phyloP scores from a whole-genome alignment of 2,329 filamentous ascomycete species.

The Leptoxyphium fumago region DNA sequence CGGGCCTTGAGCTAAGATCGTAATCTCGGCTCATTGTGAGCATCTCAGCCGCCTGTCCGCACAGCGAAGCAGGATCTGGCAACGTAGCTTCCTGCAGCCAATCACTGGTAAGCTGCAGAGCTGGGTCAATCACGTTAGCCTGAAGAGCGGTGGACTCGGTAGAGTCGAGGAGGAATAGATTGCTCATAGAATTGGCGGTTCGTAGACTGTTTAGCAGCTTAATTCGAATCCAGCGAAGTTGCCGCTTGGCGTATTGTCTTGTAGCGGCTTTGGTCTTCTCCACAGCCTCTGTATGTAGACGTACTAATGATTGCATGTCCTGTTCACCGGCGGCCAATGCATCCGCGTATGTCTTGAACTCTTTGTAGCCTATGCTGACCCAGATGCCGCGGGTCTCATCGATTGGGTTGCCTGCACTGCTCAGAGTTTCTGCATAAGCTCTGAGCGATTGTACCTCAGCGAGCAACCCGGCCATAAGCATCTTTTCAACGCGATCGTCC shows the following conservation, averaged over 20 bases:
- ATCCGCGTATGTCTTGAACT: conserved; percentile 59
- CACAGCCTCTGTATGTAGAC: conserved; percentile 44
- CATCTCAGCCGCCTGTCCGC: conserved; percentile 39
- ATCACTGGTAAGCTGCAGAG: conserved; percentile 42
- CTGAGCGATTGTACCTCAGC: conserved; percentile 44
- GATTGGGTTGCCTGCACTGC: conserved; percentile 36
- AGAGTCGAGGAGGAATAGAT: conserved; percentile 68
- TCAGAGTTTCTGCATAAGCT: conserved; percentile 30
- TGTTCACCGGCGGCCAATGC: conserved; percentile 17
- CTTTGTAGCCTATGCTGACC: conserved; percentile 93
- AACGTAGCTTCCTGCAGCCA: conserved; percentile 48
- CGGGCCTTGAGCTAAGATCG: conserved; percentile 26
- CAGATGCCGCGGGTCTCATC: conserved; percentile 78
- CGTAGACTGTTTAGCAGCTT: conserved; percentile 54
- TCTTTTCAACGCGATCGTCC: conserved; percentile 65
- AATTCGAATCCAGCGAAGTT: conserved; percentile 73
- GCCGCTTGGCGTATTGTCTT: conserved; percentile 72
- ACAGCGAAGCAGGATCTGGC: conserved; percentile 40
- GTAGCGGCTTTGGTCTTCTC: conserved; percentile 72
- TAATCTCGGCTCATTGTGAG: conserved; percentile 41
- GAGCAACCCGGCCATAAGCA: conserved; percentile 56
- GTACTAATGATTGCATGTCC: conserved; percentile 31
- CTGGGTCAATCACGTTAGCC: conserved; percentile 49
- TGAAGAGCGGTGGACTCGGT: conserved; percentile 51
- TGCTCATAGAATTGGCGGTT: conserved; percentile 42